Evolutionary conservation across 1,139 yeast species (phyloP).

Genomic region (Suhomyces panamericanus): DNA sequence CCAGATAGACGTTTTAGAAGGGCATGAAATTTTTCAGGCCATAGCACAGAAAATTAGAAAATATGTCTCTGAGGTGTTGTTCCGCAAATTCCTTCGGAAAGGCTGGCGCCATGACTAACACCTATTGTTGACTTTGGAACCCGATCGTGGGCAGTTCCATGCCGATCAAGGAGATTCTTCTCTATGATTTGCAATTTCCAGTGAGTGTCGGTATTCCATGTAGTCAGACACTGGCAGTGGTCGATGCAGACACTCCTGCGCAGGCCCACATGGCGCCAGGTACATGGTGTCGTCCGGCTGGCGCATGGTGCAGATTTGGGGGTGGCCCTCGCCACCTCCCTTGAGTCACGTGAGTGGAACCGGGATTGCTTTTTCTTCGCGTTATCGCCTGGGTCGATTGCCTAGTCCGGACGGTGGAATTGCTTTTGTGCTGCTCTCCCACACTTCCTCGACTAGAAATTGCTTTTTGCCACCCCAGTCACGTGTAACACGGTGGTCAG

Average conservation of each 20-base stretch:
- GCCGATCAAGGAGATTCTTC: no score
- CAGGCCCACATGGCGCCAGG: no score
- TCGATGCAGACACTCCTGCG: no score
- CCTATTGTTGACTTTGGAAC: no score
- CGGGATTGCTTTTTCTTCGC: conserved; percentile 7
- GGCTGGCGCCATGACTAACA: no score
- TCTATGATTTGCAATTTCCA: no score
- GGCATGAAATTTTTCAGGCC: neutral
- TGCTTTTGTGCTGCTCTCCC: conserved; percentile 8
- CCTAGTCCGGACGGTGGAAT: conserved; percentile 5
- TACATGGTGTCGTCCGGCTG: neutral
- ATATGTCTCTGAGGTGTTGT: no score
- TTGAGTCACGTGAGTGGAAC: conserved; percentile 2
- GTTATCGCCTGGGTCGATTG: conserved; percentile 3
- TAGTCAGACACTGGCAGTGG: no score
- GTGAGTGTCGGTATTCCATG: no score
- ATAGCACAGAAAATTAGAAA: no score
- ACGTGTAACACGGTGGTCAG: conserved; percentile 12
- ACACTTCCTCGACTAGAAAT: conserved; percentile 3
- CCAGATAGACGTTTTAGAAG: neutral
- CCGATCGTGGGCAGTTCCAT: no score
- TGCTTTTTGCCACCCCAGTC: conserved; percentile 10
- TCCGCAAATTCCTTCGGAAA: no score
- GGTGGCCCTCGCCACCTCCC: neutral
- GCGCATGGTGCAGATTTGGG: neutral